phyloP scores from a whole-genome alignment of 148 eudicot species.

The Chenopodium berlandieri region DNA sequence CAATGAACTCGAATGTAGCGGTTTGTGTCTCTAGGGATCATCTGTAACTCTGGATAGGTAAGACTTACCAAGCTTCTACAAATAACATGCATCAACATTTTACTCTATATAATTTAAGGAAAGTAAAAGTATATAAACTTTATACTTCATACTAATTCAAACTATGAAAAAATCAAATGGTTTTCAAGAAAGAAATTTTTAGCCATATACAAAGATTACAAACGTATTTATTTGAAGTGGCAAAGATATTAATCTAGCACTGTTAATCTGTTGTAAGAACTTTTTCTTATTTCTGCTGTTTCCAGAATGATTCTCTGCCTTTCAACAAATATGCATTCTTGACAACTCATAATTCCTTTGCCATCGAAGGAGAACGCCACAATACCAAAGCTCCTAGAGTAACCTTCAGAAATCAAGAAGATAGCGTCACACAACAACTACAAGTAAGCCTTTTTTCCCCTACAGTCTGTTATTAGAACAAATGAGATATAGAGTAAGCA shows the following conservation, averaged over 20 bases:
- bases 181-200: background rate
- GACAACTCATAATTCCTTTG: constrained; percentile 79
- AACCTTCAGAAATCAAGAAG: constrained; percentile 73
- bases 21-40: background rate
- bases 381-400: constrained; percentile 45
- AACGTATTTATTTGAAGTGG: background rate
- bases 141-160: background rate
- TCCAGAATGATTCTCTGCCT: constrained; percentile 69
- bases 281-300: background rate
- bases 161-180: background rate
- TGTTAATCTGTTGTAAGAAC: background rate
- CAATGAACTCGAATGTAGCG: background rate
- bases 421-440: constrained; percentile 65
- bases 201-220: background rate
- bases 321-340: constrained; percentile 85
- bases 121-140: background rate
- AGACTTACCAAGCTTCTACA: too few relatives aligned
- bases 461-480: background rate
- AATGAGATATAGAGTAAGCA: background rate
- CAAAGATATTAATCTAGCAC: background rate
- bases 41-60: background rate
- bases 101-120: background rate
- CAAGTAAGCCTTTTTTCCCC: constrained; percentile 37
- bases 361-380: constrained; percentile 48
- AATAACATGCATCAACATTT: background rate